Evolutionary conservation across 306 rosid species (phyloP).

Genomic region (Biancaea sappan): DNA sequence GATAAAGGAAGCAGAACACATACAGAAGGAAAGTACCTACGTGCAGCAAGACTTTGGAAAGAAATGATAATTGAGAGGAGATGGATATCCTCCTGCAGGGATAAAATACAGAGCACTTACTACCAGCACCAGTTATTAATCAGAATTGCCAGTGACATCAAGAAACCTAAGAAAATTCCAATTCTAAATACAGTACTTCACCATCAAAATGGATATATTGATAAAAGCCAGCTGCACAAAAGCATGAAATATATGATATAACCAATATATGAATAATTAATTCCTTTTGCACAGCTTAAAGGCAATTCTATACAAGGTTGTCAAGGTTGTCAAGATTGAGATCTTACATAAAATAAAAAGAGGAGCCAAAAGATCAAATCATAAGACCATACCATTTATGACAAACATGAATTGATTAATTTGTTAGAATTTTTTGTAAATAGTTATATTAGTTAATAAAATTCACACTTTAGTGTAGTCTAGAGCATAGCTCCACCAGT

Average conservation of each 20-base stretch:
- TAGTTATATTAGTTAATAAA: too few species aligned
- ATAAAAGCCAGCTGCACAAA: not conserved
- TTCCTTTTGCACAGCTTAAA: not conserved
- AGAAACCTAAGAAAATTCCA: not conserved
- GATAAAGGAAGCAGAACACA: conserved; percentile 15
- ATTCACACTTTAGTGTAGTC: too few species aligned
- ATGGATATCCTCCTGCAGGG: conserved; percentile 90
- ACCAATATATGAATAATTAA: not conserved
- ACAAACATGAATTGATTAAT: too few species aligned
- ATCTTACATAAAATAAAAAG: too few species aligned
- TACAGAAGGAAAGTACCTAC: conserved; percentile 70
- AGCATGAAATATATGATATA: not conserved
- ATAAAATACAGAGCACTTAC: conserved; percentile 19
- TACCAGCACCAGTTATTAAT: conserved; percentile 12
- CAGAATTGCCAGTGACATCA: conserved; percentile 27
- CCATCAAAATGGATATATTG: not conserved
- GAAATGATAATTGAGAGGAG: conserved; percentile 89
- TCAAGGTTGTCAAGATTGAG: not conserved
- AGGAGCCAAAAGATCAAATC: not conserved
- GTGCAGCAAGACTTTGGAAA: conserved; percentile 99
- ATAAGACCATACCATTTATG: too few species aligned
- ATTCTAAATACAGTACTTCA: not conserved
- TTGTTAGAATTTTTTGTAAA: too few species aligned
- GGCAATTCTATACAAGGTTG: not conserved
- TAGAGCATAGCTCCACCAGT: too few species aligned